Evolutionary conservation across 1,284 basidiomycete species (phyloP), one percentile per base, ranked within the genome.

Genomic region (Pseudozyma thailandica): DNA sequence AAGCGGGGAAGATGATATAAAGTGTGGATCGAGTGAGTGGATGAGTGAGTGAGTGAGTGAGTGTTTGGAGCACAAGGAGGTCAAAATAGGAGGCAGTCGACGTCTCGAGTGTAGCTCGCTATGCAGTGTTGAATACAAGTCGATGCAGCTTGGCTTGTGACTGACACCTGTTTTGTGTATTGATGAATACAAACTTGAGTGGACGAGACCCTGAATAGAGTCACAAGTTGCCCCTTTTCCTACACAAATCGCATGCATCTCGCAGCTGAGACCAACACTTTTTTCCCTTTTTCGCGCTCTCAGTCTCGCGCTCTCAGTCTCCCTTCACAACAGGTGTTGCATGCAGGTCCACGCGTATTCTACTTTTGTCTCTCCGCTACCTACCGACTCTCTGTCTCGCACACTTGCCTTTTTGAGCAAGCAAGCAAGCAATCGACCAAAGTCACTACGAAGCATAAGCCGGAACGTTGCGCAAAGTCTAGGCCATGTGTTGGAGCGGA

Each of bases 181-280:
- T 35, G 10, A 20, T 3, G 4, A 45, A 38, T 45, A 53, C 43
- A 53, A 39, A 51, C 23, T 3, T 20, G 28, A 3, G 26, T 5
- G 6, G 3, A 18, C 9, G 35, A 41, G 52, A 55, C 52, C 44
- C 52, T 55, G 37, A 18, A 41, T 48, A 9, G 33, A 35, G n/a
- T n/a, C n/a, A n/a, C n/a, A 44, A 41, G 28, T 48, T 45, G 53
- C 46, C 61, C 61, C 50, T 50, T 54, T 59, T 45, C 52, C 13
- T 21, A 31, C 10, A 6, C n/a, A 2, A 37, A 31, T 41, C 18
- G 42, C n/a, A 30, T 44, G 42, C 38, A 28, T 20, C 39, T 41
- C 9, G 12, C 18, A 23, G 39, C 39, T 50, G 52, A 62, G 52
- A 62, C 52, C 59, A 62, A 62, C 59, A 62, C 59, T 46, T 47